These are phyloP conservation scores for Candida andamanensis DNA, from an alignment of 805 yeast genomes.

Conservation along the genomic window DNA sequence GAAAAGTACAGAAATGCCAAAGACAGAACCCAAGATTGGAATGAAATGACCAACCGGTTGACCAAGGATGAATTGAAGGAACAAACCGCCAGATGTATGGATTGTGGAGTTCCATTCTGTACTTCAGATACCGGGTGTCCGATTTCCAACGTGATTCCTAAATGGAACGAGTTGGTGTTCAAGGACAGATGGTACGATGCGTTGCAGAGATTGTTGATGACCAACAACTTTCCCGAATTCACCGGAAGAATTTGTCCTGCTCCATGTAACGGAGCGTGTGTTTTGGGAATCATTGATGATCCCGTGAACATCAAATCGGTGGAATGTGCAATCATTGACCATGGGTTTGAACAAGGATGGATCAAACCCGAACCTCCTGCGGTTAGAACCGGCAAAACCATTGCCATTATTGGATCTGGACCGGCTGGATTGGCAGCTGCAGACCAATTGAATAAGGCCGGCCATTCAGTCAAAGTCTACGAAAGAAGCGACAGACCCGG, in stretches of 20 bases:
- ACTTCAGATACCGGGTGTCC: conserved; percentile 98
- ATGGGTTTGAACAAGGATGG: conserved; percentile 97
- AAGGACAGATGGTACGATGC: conserved; percentile 94
- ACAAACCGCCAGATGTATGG: conserved; percentile 98
- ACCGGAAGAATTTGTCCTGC: conserved; percentile 99
- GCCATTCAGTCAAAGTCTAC: conserved; percentile 85
- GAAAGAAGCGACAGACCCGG: conserved; percentile 96
- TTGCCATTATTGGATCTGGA: conserved; percentile 93
- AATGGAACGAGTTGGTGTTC: conserved; percentile 96
- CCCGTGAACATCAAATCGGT: conserved; percentile 96
- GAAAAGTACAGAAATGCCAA: conserved; percentile 80
- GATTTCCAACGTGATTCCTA: conserved; percentile 92
- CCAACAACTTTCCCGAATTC: conserved; percentile 97
- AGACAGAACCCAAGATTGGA: conserved; percentile 84
- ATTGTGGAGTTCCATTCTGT: conserved; percentile 99
- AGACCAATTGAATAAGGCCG: conserved; percentile 94
- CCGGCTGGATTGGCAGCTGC: conserved; percentile 97
- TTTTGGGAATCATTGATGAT: conserved; percentile 85
- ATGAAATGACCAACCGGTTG: conserved; percentile 76
- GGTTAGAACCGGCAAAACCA: conserved; percentile 73
- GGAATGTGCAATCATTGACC: conserved; percentile 93
- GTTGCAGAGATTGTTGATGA: conserved; percentile 83
- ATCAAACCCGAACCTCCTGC: conserved; percentile 78
- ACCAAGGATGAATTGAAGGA: conserved; percentile 79
- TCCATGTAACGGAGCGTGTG: conserved; percentile 96